A percentile compares a stretch with the other conserved stretches of the same genome.
phyloP scores from a whole-genome alignment of 306 rosid genomes.

The Trifolium pratense region DNA sequence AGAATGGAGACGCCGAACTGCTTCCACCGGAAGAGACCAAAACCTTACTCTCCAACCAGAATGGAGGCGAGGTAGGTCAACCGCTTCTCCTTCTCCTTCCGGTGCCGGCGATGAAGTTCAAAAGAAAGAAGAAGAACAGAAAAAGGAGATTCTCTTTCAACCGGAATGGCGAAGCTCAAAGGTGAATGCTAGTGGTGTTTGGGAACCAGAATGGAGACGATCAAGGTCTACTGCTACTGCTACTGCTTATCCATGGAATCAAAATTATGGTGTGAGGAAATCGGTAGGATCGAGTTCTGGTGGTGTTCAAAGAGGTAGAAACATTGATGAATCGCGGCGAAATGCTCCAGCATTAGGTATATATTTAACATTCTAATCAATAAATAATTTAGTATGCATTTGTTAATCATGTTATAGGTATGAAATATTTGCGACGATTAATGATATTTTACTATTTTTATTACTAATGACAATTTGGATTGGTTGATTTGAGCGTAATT shows the following conservation, averaged over 20 bases:
- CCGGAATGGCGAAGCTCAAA: conserved; percentile 39
- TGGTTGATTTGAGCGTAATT: too few species aligned
- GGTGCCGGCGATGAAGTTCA: not conserved
- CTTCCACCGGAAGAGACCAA: not conserved
- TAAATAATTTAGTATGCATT: not conserved
- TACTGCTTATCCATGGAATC: conserved; percentile 42
- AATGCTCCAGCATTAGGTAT: conserved; percentile 15
- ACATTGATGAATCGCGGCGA: conserved; percentile 24
- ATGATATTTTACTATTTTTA: too few species aligned
- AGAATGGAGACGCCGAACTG: conserved; percentile 37
- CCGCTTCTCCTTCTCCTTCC: not conserved
- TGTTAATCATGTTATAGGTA: not conserved
- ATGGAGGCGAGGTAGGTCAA: conserved; percentile 38
- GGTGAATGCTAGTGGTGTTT: not conserved
- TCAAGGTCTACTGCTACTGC: conserved; percentile 18
- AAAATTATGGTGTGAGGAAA: conserved; percentile 16
- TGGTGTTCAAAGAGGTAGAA: conserved; percentile 26
- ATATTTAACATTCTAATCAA: not conserved
- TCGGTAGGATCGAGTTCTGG: conserved; percentile 18
- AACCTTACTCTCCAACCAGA: conserved; percentile 44
- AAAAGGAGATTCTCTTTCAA: conserved; percentile 14
- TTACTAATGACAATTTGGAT: too few species aligned
- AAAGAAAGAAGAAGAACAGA: not conserved
- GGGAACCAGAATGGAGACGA: conserved; percentile 43
- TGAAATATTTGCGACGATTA: not conserved